Conservation (phyloP, 495 filamentous ascomycete species). For the Tuber indicum region DNA sequence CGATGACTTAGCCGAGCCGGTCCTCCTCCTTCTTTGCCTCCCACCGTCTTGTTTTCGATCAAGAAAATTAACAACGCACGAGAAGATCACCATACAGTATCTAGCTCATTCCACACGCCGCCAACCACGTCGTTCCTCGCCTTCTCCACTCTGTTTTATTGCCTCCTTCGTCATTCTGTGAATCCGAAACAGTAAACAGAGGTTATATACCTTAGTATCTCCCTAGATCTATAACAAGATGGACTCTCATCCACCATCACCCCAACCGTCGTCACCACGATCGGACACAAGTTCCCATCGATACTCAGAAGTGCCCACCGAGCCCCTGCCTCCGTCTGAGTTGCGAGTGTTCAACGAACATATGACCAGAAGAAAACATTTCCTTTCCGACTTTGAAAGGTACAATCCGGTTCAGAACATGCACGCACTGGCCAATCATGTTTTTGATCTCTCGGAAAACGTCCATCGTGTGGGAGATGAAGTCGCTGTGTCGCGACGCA, state of each 20-base stretch:
- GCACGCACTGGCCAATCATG: constrained; percentile 38
- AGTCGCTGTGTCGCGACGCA: constrained; percentile 25
- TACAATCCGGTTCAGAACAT: constrained; percentile 41
- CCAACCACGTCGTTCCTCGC: not conserved
- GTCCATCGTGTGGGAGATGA: constrained; percentile 27
- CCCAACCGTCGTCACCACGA: constrained; percentile 10
- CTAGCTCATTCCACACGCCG: not conserved
- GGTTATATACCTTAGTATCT: not conserved
- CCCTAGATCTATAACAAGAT: constrained; percentile 5
- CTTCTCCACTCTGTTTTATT: not conserved
- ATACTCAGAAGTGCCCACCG: constrained; percentile 34
- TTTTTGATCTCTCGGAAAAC: constrained; percentile 35
- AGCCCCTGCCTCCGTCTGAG: constrained; percentile 30
- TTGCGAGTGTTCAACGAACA: constrained; percentile 35
- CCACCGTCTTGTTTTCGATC: constrained; percentile 2
- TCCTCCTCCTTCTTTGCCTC: not conserved
- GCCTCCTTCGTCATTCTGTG: not conserved
- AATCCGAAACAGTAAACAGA: not conserved
- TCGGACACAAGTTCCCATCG: constrained; percentile 18
- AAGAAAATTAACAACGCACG: constrained; percentile 2
- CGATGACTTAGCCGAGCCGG: not conserved
- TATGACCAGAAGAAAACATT: constrained; percentile 35
- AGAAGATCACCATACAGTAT: not conserved
- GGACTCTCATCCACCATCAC: constrained; percentile 23
- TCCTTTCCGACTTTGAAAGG: constrained; percentile 34